phyloP scores from a whole-genome alignment of 1,284 basidiomycete genomes.

The Stygiomarasmius scandens region DNA sequence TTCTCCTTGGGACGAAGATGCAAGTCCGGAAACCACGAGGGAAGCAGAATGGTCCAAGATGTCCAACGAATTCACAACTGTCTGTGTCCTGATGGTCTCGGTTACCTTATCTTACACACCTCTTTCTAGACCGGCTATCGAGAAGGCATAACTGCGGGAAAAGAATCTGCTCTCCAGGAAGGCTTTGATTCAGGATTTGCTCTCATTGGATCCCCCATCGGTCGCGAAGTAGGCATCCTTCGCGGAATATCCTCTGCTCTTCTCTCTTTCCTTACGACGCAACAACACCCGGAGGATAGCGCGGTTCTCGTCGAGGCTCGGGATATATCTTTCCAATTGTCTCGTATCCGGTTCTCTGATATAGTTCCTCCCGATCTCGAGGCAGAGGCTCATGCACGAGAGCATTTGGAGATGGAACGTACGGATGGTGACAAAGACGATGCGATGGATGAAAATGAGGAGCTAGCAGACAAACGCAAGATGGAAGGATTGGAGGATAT shows the following conservation, averaged over 20 bases:
- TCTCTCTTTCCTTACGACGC: slow-evolving; percentile 47
- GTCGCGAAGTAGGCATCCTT: slow-evolving; percentile 70
- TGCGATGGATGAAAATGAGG: slow-evolving; percentile 41
- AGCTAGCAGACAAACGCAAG: slow-evolving; percentile 46
- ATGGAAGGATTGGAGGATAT: slow-evolving; percentile 61
- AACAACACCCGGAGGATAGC: slow-evolving; percentile 11
- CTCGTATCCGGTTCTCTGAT: slow-evolving; percentile 63
- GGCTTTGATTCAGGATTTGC: slow-evolving; percentile 85
- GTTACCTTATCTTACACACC: not conserved
- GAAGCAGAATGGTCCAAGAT: slow-evolving; percentile 69
- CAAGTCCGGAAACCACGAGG: slow-evolving; percentile 27
- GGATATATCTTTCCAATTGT: slow-evolving; percentile 54
- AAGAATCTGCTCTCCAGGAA: slow-evolving; percentile 76
- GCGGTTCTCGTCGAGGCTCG: slow-evolving; percentile 44
- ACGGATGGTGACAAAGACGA: slow-evolving; percentile 25
- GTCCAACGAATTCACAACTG: slow-evolving; percentile 68
- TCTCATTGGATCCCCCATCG: slow-evolving; percentile 69
- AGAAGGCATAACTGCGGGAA: slow-evolving; percentile 85
- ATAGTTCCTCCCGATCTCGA: slow-evolving; percentile 72
- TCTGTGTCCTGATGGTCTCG: slow-evolving; percentile 31
- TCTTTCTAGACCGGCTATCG: slow-evolving; percentile 75
- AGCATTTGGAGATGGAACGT: slow-evolving; percentile 50
- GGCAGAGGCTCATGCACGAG: slow-evolving; percentile 69
- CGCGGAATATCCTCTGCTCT: slow-evolving; percentile 69
- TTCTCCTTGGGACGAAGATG: slow-evolving; percentile 58